These are phyloP conservation scores for Pythium plurisporium DNA, from an alignment of 352 stramenopile genomes.

Conservation along the genomic window DNA sequence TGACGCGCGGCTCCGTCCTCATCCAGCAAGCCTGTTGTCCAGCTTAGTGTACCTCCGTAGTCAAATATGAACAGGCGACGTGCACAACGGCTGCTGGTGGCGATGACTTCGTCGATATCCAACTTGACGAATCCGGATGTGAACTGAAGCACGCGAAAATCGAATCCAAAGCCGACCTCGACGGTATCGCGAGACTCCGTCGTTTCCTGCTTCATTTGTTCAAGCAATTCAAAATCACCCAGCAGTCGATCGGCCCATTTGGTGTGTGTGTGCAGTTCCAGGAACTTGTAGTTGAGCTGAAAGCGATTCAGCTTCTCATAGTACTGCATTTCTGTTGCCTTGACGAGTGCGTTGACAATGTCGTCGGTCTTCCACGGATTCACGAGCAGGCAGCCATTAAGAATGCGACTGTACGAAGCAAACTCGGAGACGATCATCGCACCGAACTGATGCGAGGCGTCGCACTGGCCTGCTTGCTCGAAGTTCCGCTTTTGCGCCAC, in stretches of 20 bases:
- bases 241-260: conserved; percentile 95
- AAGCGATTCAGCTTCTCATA: conserved; percentile 74
- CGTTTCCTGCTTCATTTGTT: conserved; percentile 31
- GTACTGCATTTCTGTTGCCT: conserved; percentile 67
- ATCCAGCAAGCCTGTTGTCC: conserved; percentile 58
- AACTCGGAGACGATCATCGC: conserved; percentile 97
- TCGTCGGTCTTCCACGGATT: conserved; percentile 97
- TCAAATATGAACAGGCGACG: conserved; percentile 95
- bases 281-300: conserved; percentile 84
- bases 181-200: conserved; percentile 59
- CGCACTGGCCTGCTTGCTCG: conserved; percentile 24
- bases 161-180: conserved; percentile 92
- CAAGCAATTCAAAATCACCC: conserved; percentile 89
- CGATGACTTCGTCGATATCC: conserved; percentile 85
- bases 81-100: conserved; percentile 55
- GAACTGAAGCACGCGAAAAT: conserved; percentile 96
- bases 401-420: conserved; percentile 93
- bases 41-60: conserved; percentile 95
- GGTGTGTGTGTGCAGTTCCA: conserved; percentile 68
- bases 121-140: conserved; percentile 91
- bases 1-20: conserved; percentile 37
- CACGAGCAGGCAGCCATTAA: conserved; percentile 94
- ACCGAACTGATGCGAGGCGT: conserved; percentile 47
- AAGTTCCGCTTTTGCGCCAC: conserved; percentile 56
- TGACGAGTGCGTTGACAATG: conserved; percentile 64